Conservation (phyloP, 2,329 filamentous ascomycete genomes). For the Stagonosporopsis vannaccii region DNA sequence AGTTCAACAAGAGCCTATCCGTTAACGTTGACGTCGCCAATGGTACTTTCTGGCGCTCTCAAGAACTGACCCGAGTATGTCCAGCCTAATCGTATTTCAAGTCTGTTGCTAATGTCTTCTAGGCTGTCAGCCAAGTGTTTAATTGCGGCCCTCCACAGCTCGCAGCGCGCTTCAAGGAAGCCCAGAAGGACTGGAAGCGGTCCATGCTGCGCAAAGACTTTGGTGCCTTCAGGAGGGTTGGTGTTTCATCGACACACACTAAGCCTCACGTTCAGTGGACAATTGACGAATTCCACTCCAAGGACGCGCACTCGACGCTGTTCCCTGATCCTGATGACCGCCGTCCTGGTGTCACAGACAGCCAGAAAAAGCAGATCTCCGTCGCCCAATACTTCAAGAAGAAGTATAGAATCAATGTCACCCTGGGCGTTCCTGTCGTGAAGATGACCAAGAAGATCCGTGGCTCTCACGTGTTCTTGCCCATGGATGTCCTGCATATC, state of each 20-base stretch:
- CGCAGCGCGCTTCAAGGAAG: conserved; percentile 23
- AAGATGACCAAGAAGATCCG: conserved; percentile 63
- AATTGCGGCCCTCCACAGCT: conserved; percentile 31
- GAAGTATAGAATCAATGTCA: conserved; percentile 60
- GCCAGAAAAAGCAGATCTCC: conserved; percentile 61
- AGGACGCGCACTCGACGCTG: conserved; percentile 53
- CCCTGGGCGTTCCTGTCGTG: conserved; percentile 62
- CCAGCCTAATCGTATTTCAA: not conserved
- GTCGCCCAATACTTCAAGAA: conserved; percentile 66
- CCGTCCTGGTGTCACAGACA: conserved; percentile 60
- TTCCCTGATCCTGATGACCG: conserved; percentile 68
- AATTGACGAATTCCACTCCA: conserved; percentile 58
- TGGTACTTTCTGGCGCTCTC: conserved; percentile 79
- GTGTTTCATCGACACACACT: conserved; percentile 51
- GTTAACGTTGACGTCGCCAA: conserved; percentile 94
- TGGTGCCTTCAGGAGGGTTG: conserved; percentile 53
- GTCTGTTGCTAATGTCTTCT: not conserved
- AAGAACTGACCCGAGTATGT: conserved; percentile 42
- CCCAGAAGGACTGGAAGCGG: conserved; percentile 35
- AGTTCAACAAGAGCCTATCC: conserved; percentile 67
- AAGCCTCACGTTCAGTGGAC: conserved; percentile 54
- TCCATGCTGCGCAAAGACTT: conserved; percentile 46
- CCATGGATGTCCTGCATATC: conserved; percentile 64
- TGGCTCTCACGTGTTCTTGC: conserved; percentile 56
- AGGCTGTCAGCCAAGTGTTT: conserved; percentile 40